Percentiles rank a stretch among this genome's conserved stretches.
phyloP scores from a whole-genome alignment of 2,329 filamentous ascomycete species.

The Aspergillus chevalieri region DNA sequence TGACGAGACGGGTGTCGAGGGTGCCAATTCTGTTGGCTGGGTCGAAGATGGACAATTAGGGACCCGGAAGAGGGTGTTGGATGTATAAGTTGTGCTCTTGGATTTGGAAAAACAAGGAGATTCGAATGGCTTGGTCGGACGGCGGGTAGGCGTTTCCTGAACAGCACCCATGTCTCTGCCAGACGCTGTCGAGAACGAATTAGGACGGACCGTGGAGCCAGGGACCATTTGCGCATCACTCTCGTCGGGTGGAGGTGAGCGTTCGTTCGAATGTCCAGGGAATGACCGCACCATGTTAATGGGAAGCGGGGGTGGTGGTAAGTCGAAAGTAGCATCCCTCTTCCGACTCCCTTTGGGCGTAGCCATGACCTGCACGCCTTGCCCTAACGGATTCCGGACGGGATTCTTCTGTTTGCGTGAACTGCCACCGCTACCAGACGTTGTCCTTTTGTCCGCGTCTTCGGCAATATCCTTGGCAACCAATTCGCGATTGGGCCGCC shows the following conservation, averaged over 20 bases:
- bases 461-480: slow-evolving; percentile 42
- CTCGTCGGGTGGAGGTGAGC: slow-evolving; percentile 19
- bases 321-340: slow-evolving; percentile 21
- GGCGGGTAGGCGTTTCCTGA: slow-evolving; percentile 38
- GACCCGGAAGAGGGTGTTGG: slow-evolving; percentile 20
- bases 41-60: slow-evolving; percentile 21
- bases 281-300: slow-evolving; percentile 23
- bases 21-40: slow-evolving; percentile 17
- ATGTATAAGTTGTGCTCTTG: slow-evolving; percentile 10
- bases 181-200: slow-evolving; percentile 3
- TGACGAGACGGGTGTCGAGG: slow-evolving; percentile 24
- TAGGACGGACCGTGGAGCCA: slow-evolving; percentile 25
- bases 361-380: slow-evolving; percentile 45
- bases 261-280: slow-evolving; percentile 2
- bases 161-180: slow-evolving; percentile 15
- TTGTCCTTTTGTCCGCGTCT: slow-evolving; percentile 32
- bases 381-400: slow-evolving; percentile 34
- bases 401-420: slow-evolving; percentile 38
- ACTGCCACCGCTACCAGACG: slow-evolving; percentile 19
- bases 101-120: slow-evolving; percentile 5
- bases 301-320: slow-evolving; percentile 23
- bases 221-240: slow-evolving; percentile 27
- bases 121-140: slow-evolving; percentile 19
- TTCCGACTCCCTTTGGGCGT: slow-evolving; percentile 39
- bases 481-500: slow-evolving; percentile 43